phyloP scores from a whole-genome alignment of 352 stramenopile genomes.

The Pythium sukuiense region DNA sequence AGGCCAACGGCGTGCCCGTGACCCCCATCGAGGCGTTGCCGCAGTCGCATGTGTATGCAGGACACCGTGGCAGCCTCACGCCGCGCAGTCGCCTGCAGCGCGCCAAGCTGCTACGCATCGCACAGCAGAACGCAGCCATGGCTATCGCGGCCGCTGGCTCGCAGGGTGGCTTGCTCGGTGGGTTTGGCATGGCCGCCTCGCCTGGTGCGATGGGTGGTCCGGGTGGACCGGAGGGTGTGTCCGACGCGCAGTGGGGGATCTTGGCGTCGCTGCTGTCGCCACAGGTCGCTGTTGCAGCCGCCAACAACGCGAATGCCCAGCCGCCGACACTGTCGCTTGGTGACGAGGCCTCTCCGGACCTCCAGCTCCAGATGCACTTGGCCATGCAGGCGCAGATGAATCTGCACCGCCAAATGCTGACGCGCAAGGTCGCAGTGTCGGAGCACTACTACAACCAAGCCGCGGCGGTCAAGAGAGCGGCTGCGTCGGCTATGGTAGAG shows the following conservation, averaged over 20 bases:
- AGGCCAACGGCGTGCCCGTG: not conserved
- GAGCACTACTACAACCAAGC: slow-evolving; percentile 44
- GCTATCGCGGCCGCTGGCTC: slow-evolving; percentile 3
- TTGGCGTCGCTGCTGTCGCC: slow-evolving; percentile 74
- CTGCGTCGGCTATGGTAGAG: slow-evolving; percentile 26
- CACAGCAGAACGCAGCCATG: slow-evolving; percentile 24
- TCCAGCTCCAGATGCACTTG: slow-evolving; percentile 85
- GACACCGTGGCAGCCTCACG: slow-evolving; percentile 8
- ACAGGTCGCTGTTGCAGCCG: slow-evolving; percentile 32
- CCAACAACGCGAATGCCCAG: not conserved
- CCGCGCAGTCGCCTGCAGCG: slow-evolving; percentile 18
- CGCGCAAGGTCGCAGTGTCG: slow-evolving; percentile 77
- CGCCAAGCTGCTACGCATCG: slow-evolving; percentile 13
- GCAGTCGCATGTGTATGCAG: not conserved
- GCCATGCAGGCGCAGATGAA: slow-evolving; percentile 90
- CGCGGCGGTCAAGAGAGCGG: slow-evolving; percentile 19
- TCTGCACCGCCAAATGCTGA: slow-evolving; percentile 82
- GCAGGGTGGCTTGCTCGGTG: not conserved
- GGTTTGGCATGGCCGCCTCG: slow-evolving; percentile 11
- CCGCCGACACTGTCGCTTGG: slow-evolving; percentile 48
- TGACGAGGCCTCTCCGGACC: slow-evolving; percentile 40
- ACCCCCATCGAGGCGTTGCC: not conserved
- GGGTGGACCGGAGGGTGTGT: slow-evolving; percentile 21
- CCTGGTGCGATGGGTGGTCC: not conserved
- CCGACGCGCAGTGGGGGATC: slow-evolving; percentile 76